Evolutionary conservation across 352 stramenopile genomes (phyloP).

Genomic region (Phytophthora rubi): DNA sequence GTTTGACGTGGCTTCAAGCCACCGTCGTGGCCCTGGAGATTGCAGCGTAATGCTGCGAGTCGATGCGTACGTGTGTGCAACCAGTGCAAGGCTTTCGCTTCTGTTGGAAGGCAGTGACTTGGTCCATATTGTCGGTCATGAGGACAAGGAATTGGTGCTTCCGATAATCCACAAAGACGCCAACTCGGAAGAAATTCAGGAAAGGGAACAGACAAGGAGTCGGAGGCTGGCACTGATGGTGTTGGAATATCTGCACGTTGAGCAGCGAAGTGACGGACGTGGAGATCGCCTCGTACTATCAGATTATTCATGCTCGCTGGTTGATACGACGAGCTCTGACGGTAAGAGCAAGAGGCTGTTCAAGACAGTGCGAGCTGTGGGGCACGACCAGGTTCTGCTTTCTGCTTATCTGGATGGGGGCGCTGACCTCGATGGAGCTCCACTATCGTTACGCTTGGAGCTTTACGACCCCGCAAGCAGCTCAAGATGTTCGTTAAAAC

Average conservation of each 20-base stretch:
- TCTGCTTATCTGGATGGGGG: constrained; percentile 29
- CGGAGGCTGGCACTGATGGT: constrained; percentile 47
- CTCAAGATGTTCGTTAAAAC: constrained; percentile 23
- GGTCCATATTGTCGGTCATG: constrained; percentile 48
- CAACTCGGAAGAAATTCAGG: background rate
- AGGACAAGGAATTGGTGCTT: constrained; percentile 31
- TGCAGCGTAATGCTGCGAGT: constrained; percentile 42
- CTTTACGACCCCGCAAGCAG: constrained; percentile 65
- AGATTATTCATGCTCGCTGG: constrained; percentile 36
- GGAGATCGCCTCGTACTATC: constrained; percentile 56
- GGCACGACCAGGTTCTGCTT: constrained; percentile 45
- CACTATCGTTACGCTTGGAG: constrained; percentile 19
- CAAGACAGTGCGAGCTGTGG: constrained; percentile 55
- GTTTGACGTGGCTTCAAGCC: constrained; percentile 44
- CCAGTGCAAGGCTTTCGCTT: constrained; percentile 56
- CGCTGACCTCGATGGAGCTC: background rate
- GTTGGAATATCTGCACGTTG: constrained; percentile 63
- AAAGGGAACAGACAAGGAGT: constrained; percentile 16
- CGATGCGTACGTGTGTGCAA: constrained; percentile 67
- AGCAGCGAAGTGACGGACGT: constrained; percentile 54
- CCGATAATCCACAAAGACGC: background rate
- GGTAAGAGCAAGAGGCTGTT: constrained; percentile 36
- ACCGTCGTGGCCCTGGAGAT: background rate
- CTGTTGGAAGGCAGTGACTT: constrained; percentile 52
- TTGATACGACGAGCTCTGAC: background rate